A percentile compares a stretch with the other conserved stretches of the same genome.
Conservation (phyloP, 257 asterid genomes). For the Lycium barbarum region DNA sequence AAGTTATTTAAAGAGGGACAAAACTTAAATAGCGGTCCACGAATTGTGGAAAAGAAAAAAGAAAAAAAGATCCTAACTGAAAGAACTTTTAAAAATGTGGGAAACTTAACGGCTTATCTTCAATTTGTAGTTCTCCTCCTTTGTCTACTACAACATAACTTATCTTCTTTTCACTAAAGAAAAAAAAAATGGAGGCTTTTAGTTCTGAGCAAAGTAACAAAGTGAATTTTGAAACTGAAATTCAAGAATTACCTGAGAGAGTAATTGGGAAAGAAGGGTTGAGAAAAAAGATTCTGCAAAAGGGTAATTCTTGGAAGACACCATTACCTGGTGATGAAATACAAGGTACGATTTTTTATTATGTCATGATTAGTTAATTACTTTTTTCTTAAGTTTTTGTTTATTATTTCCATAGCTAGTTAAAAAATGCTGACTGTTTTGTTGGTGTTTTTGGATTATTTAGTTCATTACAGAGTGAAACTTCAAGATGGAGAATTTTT, state of each 20-base stretch:
- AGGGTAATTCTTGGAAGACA: conserved; percentile 65
- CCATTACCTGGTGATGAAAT: conserved; percentile 75
- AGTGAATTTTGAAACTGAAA: background rate
- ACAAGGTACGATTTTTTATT: background rate
- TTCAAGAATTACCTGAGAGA: conserved; percentile 25
- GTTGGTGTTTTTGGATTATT: conserved; percentile 27
- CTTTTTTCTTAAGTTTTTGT: background rate
- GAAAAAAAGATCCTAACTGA: background rate
- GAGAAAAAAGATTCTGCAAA: conserved; percentile 44
- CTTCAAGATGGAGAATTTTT: conserved; percentile 50
- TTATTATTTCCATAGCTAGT: background rate
- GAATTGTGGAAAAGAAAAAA: background rate
- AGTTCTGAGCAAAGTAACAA: conserved; percentile 1
- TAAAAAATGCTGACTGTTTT: background rate
- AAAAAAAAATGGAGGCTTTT: conserved; percentile 19
- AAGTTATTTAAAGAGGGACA: background rate
- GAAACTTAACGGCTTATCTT: conserved; percentile 41
- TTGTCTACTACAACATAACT: conserved; percentile 30
- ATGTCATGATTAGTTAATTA: background rate
- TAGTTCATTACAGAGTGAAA: conserved; percentile 63
- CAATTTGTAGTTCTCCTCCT: conserved; percentile 26
- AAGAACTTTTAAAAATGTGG: background rate
- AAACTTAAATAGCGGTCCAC: no score
- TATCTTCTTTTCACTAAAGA: conserved; percentile 15
- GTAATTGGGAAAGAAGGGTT: conserved; percentile 50